These are phyloP conservation scores for Populus hybrid DNA, from an alignment of 441 rosid genomes.

Conservation along the genomic window DNA sequence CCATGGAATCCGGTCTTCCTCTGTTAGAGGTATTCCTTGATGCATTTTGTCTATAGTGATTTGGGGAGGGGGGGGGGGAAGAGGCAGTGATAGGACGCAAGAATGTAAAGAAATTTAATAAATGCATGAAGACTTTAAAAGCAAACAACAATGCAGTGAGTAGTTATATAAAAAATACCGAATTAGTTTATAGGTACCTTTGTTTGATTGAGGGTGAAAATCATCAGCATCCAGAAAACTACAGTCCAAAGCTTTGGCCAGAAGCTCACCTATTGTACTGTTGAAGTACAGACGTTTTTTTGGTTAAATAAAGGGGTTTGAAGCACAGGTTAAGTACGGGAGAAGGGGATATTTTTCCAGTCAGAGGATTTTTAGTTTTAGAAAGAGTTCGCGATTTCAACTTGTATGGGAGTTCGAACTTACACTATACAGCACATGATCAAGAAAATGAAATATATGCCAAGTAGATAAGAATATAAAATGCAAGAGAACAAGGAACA, in stretches of 20 bases:
- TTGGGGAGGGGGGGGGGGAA: background rate
- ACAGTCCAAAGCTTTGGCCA: constrained; percentile 50
- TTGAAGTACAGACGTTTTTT: constrained; percentile 3
- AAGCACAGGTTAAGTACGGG: background rate
- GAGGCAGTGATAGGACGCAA: too few species aligned
- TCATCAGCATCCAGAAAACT: constrained; percentile 68
- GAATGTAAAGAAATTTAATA: too few species aligned
- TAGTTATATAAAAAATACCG: background rate
- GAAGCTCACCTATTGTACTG: constrained; percentile 63
- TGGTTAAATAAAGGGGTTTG: background rate
- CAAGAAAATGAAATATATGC: too few species aligned
- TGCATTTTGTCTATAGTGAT: constrained; percentile 54
- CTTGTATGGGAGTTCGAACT: too few species aligned
- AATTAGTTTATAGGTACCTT: constrained; percentile 7
- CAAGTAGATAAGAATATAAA: background rate
- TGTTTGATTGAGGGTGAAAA: constrained; percentile 60
- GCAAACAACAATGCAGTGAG: background rate
- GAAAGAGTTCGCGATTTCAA: background rate
- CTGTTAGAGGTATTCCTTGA: constrained; percentile 56
- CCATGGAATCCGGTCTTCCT: constrained; percentile 80
- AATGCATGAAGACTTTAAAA: too few species aligned
- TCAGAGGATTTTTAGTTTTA: background rate
- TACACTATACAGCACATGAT: too few species aligned
- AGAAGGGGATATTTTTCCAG: background rate
- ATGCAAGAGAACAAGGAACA: background rate